These are phyloP conservation scores for Lactarius hatsudake DNA, from an alignment of 768 basidiomycete species.

Conservation along the genomic window DNA sequence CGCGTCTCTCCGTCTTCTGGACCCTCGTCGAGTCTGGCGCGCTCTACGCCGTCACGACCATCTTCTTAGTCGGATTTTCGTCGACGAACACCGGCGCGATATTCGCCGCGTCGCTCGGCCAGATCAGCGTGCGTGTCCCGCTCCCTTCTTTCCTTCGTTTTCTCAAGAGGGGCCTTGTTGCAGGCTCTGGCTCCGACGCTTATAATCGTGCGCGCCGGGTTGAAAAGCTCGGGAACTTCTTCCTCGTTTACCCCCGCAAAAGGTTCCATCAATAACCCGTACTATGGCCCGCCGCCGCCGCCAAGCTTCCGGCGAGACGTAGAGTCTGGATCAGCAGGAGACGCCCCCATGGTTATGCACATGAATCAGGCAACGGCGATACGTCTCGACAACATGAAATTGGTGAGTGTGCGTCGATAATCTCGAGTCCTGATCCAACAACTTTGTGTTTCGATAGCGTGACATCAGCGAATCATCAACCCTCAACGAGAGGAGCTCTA, in stretches of 20 bases:
- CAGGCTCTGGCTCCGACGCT: constrained; percentile 19
- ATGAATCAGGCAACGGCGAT: constrained; percentile 12
- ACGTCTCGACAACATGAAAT: background rate
- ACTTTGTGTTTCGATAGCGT: background rate
- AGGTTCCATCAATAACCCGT: constrained; percentile 3
- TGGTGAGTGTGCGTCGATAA: background rate
- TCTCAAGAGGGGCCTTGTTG: background rate
- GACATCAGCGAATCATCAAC: background rate
- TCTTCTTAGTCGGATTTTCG: constrained; percentile 14
- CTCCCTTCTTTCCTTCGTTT: background rate
- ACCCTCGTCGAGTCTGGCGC: constrained; percentile 24
- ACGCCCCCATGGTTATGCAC: background rate
- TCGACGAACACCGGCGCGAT: constrained; percentile 4
- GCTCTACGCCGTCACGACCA: constrained; percentile 14
- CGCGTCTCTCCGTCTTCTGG: constrained; percentile 15
- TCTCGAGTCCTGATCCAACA: background rate
- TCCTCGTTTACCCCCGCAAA: background rate
- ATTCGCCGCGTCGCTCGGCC: constrained; percentile 11
- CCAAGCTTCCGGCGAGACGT: background rate
- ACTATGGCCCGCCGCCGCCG: background rate
- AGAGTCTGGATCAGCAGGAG: background rate
- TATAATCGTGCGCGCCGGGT: constrained; percentile 11
- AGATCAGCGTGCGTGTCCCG: constrained; percentile 18
- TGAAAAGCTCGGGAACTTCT: background rate
- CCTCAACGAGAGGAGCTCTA: background rate